Conservation (phyloP, 2,329 filamentous ascomycete genomes). For the Epichloe hybrida region DNA sequence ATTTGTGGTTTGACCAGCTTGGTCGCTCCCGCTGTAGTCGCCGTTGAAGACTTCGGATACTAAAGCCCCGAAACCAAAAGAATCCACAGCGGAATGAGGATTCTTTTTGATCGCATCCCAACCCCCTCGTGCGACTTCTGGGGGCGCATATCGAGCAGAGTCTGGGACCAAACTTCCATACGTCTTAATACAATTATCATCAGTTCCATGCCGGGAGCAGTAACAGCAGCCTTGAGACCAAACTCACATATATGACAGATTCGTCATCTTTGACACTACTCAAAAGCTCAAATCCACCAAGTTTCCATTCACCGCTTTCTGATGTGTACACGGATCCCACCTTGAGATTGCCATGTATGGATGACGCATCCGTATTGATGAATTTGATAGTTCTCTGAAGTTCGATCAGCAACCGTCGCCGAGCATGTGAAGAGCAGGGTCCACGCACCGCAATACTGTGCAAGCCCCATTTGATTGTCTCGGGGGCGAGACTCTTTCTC, state of each 20-base stretch:
- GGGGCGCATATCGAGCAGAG: slow-evolving; percentile 69
- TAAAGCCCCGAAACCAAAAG: slow-evolving; percentile 73
- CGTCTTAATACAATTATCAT: slow-evolving; percentile 35
- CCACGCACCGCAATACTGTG: slow-evolving; percentile 62
- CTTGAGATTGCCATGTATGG: slow-evolving; percentile 77
- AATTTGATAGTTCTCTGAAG: slow-evolving; percentile 78
- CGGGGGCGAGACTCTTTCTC: slow-evolving; percentile 77
- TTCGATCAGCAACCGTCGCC: slow-evolving; percentile 9
- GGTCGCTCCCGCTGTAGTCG: slow-evolving; percentile 59
- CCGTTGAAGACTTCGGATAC: slow-evolving; percentile 91
- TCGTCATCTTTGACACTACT: slow-evolving; percentile 96
- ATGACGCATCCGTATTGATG: slow-evolving; percentile 84
- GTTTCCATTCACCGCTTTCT: slow-evolving; percentile 95
- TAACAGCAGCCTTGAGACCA: neutral
- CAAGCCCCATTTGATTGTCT: slow-evolving; percentile 94
- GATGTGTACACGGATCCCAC: slow-evolving; percentile 83
- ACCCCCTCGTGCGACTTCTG: slow-evolving; percentile 79
- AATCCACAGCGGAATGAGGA: slow-evolving; percentile 69
- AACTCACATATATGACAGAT: slow-evolving; percentile 66
- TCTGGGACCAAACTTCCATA: slow-evolving; percentile 83
- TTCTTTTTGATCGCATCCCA: slow-evolving; percentile 86
- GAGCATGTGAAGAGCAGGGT: too few species aligned
- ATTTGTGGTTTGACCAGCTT: slow-evolving; percentile 72
- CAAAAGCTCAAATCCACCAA: slow-evolving; percentile 84
- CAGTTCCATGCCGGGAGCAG: neutral